These are phyloP conservation scores for Globisporangium mamillatum DNA, from an alignment of 352 stramenopile genomes.

Conservation along the genomic window DNA sequence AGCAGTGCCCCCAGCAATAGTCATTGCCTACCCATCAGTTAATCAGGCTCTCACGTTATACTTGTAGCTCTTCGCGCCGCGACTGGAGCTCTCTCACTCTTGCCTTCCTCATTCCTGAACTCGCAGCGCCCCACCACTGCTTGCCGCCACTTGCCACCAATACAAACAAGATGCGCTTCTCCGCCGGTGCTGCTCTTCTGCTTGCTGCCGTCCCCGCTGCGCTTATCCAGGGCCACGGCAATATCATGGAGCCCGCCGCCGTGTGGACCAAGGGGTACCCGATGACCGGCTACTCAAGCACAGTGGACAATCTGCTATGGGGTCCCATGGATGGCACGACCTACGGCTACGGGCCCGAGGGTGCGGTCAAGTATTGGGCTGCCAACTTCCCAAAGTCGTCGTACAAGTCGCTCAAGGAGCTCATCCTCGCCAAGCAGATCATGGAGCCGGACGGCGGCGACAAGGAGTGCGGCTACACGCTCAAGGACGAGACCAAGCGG, in stretches of 20 bases:
- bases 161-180: not conserved
- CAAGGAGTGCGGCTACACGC: conserved; percentile 24
- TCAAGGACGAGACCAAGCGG: conserved; percentile 31
- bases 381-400: conserved; percentile 29
- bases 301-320: conserved; percentile 22
- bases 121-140: not conserved
- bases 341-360: conserved; percentile 27
- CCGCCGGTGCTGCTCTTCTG: conserved; percentile 5
- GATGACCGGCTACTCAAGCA: conserved; percentile 27
- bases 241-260: conserved; percentile 45
- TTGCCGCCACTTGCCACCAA: too few species aligned
- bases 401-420: conserved; percentile 28
- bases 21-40: not conserved
- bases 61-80: not conserved
- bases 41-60: not conserved
- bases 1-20: not conserved
- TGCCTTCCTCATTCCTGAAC: not conserved
- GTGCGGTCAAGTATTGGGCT: conserved; percentile 27
- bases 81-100: not conserved
- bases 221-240: conserved; percentile 20
- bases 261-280: conserved; percentile 28
- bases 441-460: conserved; percentile 21
- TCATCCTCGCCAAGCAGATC: conserved; percentile 30
- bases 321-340: conserved; percentile 21
- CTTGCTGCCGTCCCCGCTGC: conserved; percentile 7